Evolutionary conservation across 176 grass and related monocot species (phyloP), one percentile per base, ranked within the genome.

Genomic region (Aegilops bicornis): DNA sequence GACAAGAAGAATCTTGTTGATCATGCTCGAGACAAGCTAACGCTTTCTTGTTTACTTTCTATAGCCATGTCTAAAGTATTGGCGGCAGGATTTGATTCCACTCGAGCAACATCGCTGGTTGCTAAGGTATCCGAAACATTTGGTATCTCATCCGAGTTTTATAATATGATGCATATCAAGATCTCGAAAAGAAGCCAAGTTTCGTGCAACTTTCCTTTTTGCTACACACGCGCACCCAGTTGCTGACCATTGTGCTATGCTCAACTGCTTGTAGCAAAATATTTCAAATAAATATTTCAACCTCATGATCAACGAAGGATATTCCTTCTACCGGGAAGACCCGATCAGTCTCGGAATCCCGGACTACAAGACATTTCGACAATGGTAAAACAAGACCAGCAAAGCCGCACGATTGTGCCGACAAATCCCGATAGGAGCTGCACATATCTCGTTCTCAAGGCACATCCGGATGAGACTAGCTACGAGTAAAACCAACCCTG

Each of bases 1-100:
- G 66, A 69, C 66, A 69, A 69, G 9, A 79, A 47, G 56, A 87
- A 83, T 77, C 77, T 39, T 39, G 56, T 79, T 3, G 2, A 61
- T 68, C 30, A 42, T 45, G 8, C 10, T 14, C 8, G 22, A 69
- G 13, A 88, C 79, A 82, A 77, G 27, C 13, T 45, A 45, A 83
- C 17, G 32, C 24, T 25, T 24, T 39, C 19, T 59, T 22, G 74
- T 77, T 79, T n/a, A 39, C 12, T n/a, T 62, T 39, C 25, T 14
- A 25, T 64, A 76, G 62, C 68, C 22, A 75, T 87, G 79, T 82
- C 62, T 23, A 32, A 23, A 43, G 54, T 69, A 66, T 58, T 13
- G 59, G 86, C 17, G 33, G 8, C 71, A 88, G 67, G 19, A 36
- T 69, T 69, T 69, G 32, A 69, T 36, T 69, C 66, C 66, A 32